Evolutionary conservation across 31 red algal genomes (phyloP).

Genomic region (Asparagopsis taxiformis): DNA sequence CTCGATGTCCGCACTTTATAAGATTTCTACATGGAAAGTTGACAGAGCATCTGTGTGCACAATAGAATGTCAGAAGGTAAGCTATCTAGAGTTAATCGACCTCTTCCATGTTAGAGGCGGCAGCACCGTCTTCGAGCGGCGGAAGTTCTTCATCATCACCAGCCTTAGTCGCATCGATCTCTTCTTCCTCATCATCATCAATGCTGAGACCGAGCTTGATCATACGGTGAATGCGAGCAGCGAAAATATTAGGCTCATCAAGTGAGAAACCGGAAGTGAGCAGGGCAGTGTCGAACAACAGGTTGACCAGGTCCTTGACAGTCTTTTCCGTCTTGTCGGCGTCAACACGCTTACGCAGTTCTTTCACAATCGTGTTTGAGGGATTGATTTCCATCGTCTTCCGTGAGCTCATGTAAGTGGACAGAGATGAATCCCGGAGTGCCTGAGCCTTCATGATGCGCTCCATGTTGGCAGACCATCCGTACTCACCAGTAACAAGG

Average conservation of each 20-base stretch:
- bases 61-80: background rate
- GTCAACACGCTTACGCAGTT: slow-evolving; percentile 86
- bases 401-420: slow-evolving; percentile 96
- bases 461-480: slow-evolving; percentile 99
- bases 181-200: slow-evolving; percentile 92
- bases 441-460: slow-evolving; percentile 99
- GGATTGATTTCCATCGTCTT: slow-evolving; percentile 99
- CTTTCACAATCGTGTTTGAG: slow-evolving; percentile 92
- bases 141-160: slow-evolving; percentile 80
- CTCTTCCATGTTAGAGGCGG: slow-evolving; percentile 77
- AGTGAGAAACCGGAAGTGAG: slow-evolving; percentile 94
- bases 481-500: slow-evolving; percentile 97
- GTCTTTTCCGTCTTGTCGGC: slow-evolving; percentile 99
- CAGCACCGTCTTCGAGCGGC: slow-evolving; percentile 74
- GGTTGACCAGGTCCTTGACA: slow-evolving; percentile 95
- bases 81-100: slow-evolving; percentile 48
- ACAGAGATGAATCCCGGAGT: slow-evolving; percentile 92
- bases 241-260: slow-evolving; percentile 96
- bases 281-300: slow-evolving; percentile 98
- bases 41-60: background rate
- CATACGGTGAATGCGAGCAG: slow-evolving; percentile 97
- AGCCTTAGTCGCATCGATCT: slow-evolving; percentile 26
- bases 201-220: slow-evolving; percentile 95
- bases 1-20: too few relatives aligned
- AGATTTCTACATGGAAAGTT: slow-evolving; percentile 6